Evolutionary conservation across 2,329 filamentous ascomycete species (phyloP), one percentile per base, ranked within the genome.

Genomic region (Pestalotiopsis sp.): DNA sequence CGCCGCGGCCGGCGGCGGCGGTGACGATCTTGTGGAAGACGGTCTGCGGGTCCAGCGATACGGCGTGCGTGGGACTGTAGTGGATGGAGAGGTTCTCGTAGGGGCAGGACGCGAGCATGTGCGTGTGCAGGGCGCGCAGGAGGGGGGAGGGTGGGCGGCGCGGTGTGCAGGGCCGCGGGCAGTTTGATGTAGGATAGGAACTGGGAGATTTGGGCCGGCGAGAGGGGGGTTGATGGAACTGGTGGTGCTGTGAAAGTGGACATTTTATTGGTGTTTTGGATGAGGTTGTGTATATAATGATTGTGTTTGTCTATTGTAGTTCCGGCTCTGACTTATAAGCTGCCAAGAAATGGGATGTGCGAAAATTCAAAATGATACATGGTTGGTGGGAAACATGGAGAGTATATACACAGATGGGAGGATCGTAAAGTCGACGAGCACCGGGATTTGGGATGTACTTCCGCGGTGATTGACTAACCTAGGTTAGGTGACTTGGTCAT

Each of bases 11-110:
- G 2, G 81, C 80, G 2, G 78, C 76, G 64, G 79, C 74, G 3
- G 67, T 74, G 4, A 89, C 78, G 62, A 87, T 81, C 72, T 89
- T 89, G 17, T 78, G 69, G 73, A 84, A 88, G 2, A 88, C 77
- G 61, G 76, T 71, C n/a, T 84, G 78, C 0, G 85, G 83, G 25
- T 84, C 78, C 6, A 89, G 82, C 14, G 73, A 69, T 45, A 86
- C 78, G 13, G 74, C 68, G 52, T 82, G 81, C 69, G 73, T 58
- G 2, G 76, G 72, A 49, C 79, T 80, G 74, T 89, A 89, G 75
- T 89, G 86, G 7, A 90, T 77, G 2, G 81, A 68, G 23, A 64
- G 61, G 31, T 68, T 64, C 67, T 68, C 58, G 27, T 64, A 64
- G 14, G 67, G 61, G 41, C 41, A 58, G 39, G 59, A 14, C 4